Percentiles rank a stretch among this genome's conserved stretches.
Conservation (phyloP, 2,329 filamentous ascomycete genomes). For the Venturia effusa region DNA sequence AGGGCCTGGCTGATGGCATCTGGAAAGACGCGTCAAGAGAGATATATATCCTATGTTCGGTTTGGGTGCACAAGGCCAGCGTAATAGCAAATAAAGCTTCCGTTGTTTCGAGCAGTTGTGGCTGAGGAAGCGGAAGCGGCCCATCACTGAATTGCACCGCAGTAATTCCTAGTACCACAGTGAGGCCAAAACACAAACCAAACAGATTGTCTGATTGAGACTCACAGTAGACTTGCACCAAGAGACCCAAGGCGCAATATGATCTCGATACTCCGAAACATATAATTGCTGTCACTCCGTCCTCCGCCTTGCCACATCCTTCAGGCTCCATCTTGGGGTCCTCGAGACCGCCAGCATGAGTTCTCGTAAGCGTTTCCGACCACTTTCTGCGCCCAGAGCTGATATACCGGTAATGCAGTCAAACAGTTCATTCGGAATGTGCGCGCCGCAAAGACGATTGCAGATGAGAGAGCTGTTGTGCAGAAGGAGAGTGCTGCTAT, state of each 20-base stretch:
- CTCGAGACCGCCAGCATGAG: slow-evolving; percentile 40
- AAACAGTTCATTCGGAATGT: slow-evolving; percentile 99
- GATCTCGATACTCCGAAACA: background rate
- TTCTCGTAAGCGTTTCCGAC: slow-evolving; percentile 13
- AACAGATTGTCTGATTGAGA: background rate
- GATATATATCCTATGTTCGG: too few relatives aligned
- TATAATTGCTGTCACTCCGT: background rate
- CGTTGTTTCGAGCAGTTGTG: background rate
- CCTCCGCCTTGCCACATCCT: background rate
- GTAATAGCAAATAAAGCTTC: background rate
- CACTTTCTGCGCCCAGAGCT: background rate
- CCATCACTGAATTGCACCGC: background rate
- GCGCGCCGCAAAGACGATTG: slow-evolving; percentile 95
- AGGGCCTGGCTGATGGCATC: background rate
- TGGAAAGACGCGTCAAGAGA: background rate
- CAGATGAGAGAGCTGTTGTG: slow-evolving; percentile 94
- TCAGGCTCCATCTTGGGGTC: slow-evolving; percentile 32
- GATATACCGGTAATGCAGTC: slow-evolving; percentile 44
- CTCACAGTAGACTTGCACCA: background rate
- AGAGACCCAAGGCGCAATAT: background rate
- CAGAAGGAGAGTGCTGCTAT: slow-evolving; percentile 99
- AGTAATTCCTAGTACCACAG: background rate
- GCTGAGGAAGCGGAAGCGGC: background rate
- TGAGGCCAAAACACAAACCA: background rate
- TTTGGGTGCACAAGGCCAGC: background rate